Conservation (phyloP, 2,329 filamentous ascomycete genomes). For the Cytospora piceae region DNA sequence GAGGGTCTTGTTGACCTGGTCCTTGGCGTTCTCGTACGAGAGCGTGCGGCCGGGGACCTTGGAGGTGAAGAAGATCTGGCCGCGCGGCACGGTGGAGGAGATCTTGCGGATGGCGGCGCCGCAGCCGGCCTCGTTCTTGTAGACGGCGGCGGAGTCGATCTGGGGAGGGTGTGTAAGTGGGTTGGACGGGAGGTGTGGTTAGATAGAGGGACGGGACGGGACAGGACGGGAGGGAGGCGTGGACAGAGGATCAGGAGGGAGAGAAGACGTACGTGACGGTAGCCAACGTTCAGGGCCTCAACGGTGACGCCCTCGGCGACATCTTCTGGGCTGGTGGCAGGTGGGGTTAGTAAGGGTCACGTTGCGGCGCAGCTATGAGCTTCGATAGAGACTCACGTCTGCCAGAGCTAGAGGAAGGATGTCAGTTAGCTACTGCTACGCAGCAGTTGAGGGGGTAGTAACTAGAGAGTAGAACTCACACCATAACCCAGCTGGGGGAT, state of each 20-base stretch:
- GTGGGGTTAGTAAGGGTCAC: slow-evolving; percentile 9
- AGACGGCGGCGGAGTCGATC: slow-evolving; percentile 58
- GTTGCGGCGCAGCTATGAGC: neutral
- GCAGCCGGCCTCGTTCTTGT: slow-evolving; percentile 55
- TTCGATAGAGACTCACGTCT: slow-evolving; percentile 47
- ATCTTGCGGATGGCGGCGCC: slow-evolving; percentile 48
- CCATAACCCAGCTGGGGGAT: slow-evolving; percentile 59
- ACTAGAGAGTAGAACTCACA: slow-evolving; percentile 42
- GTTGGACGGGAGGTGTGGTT: neutral
- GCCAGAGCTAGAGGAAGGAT: slow-evolving; percentile 49
- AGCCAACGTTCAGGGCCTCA: slow-evolving; percentile 54
- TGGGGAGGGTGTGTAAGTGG: slow-evolving; percentile 33
- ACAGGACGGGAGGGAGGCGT: neutral
- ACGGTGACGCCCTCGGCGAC: slow-evolving; percentile 45
- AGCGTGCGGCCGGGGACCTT: slow-evolving; percentile 53
- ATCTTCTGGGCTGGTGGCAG: slow-evolving; percentile 40
- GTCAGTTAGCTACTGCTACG: slow-evolving; percentile 6
- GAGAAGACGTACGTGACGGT: slow-evolving; percentile 51
- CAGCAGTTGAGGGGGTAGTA: slow-evolving; percentile 3
- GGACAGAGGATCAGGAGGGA: neutral
- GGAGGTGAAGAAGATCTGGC: slow-evolving; percentile 59
- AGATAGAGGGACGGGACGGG: neutral
- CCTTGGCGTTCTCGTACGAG: slow-evolving; percentile 66
- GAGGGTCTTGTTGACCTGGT: slow-evolving; percentile 66
- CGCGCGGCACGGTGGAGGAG: slow-evolving; percentile 46